A percentile compares a stretch with the other conserved stretches of the same genome.
Evolutionary conservation across 2,329 filamentous ascomycete species (phyloP).

Genomic region (Hymenoscyphus salicellus): DNA sequence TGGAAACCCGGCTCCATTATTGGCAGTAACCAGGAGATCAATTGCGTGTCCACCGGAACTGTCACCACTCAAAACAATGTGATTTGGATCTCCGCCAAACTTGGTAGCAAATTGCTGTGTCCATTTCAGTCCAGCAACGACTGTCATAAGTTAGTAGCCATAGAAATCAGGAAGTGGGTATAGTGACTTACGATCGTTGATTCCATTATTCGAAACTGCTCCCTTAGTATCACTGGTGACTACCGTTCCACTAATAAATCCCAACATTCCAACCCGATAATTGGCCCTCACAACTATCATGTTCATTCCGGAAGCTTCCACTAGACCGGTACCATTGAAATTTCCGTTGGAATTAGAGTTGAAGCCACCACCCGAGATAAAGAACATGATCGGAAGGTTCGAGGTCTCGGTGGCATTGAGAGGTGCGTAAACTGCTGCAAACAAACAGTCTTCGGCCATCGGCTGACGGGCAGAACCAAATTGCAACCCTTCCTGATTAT

Average conservation of each 20-base stretch:
- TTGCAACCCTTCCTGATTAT: slow-evolving; percentile 14
- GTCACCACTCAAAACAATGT: slow-evolving; percentile 64
- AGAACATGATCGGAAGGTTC: slow-evolving; percentile 56
- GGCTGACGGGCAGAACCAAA: slow-evolving; percentile 34
- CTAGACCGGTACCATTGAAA: slow-evolving; percentile 59
- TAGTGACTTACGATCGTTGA: slow-evolving; percentile 17
- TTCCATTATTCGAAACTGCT: slow-evolving; percentile 62
- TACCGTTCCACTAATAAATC: slow-evolving; percentile 62
- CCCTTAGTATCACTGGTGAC: slow-evolving; percentile 24
- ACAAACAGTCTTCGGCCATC: slow-evolving; percentile 61
- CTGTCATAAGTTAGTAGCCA: background rate
- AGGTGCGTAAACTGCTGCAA: slow-evolving; percentile 61
- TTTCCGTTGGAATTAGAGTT: slow-evolving; percentile 48
- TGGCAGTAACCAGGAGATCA: slow-evolving; percentile 56
- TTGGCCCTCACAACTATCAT: slow-evolving; percentile 70
- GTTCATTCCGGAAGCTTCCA: slow-evolving; percentile 52
- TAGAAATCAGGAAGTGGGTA: background rate
- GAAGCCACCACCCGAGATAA: slow-evolving; percentile 59
- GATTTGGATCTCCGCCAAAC: slow-evolving; percentile 67
- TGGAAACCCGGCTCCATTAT: slow-evolving; percentile 39
- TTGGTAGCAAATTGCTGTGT: background rate
- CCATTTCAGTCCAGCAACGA: background rate
- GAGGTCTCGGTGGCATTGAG: slow-evolving; percentile 43
- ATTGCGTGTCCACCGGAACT: slow-evolving; percentile 64
- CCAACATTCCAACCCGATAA: slow-evolving; percentile 71